These are phyloP conservation scores for Stephanodiscus triporus DNA, from an alignment of 108 stramenopile species.

Conservation along the genomic window DNA sequence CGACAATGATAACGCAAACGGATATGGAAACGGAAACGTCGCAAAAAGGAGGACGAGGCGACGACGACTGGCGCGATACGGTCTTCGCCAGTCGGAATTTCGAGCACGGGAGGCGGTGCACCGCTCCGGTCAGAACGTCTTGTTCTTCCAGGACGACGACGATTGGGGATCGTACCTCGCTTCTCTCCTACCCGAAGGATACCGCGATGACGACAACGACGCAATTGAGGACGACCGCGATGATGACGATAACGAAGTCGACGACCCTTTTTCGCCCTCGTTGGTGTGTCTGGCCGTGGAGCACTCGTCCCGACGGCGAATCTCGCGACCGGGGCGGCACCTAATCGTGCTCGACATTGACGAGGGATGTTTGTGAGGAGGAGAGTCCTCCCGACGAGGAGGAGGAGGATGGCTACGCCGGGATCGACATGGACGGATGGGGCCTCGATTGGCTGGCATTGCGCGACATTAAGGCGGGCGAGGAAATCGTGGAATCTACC, in stretches of 20 bases:
- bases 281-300: neutral
- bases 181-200: neutral
- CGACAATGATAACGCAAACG: too few relatives aligned
- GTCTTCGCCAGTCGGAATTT: neutral
- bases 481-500: conserved; percentile 11
- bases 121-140: neutral
- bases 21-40: too few relatives aligned
- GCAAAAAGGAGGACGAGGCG: too few relatives aligned
- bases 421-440: neutral
- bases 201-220: neutral
- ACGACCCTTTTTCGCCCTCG: neutral
- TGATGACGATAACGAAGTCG: neutral
- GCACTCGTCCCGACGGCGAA: neutral
- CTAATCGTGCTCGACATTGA: neutral
- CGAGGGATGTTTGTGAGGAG: neutral
- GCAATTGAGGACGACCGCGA: neutral
- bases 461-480: neutral
- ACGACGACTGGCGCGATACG: too few relatives aligned
- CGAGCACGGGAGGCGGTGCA: neutral
- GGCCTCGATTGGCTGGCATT: neutral
- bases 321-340: neutral
- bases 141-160: neutral
- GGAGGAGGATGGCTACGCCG: neutral
- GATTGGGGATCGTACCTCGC: neutral
- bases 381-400: too few relatives aligned